Evolutionary conservation across 2,329 filamentous ascomycete species (phyloP).

Genomic region (Hypoxylon sp.): DNA sequence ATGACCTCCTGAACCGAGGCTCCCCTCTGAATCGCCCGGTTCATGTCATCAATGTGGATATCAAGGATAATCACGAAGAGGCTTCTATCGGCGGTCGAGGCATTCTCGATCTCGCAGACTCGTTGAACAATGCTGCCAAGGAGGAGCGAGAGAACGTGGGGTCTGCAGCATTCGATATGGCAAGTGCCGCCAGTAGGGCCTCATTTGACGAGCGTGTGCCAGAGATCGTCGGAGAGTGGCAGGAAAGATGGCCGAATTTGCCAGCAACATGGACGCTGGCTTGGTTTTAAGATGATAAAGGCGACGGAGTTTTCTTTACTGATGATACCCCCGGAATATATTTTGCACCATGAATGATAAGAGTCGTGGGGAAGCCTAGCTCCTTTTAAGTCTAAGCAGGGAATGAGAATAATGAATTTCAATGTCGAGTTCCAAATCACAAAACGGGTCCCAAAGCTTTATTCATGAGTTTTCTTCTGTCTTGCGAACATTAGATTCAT

Average conservation of each 20-base stretch:
- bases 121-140: constrained; percentile 82
- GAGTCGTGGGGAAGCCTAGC: background rate
- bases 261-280: constrained; percentile 94
- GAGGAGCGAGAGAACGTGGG: constrained; percentile 80
- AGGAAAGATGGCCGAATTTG: constrained; percentile 92
- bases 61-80: constrained; percentile 98
- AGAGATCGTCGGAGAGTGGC: constrained; percentile 91
- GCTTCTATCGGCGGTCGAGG: constrained; percentile 89
- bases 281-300: constrained; percentile 81
- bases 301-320: constrained; percentile 38
- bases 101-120: constrained; percentile 90
- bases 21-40: constrained; percentile 91
- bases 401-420: constrained; percentile 4
- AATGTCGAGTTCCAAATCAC: background rate
- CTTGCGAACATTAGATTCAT: background rate
- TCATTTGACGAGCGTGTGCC: constrained; percentile 95
- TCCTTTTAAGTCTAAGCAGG: background rate
- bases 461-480: background rate
- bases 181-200: constrained; percentile 73
- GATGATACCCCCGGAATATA: constrained; percentile 50
- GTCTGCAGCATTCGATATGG: constrained; percentile 75
- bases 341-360: constrained; percentile 33
- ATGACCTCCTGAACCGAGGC: constrained; percentile 89
- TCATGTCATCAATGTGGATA: constrained; percentile 98
- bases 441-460: background rate